Percentiles rank a stretch among this genome's conserved stretches.
These are phyloP conservation scores for Carex kokanica DNA, from an alignment of 176 grass and related monocot species.

Conservation along the genomic window DNA sequence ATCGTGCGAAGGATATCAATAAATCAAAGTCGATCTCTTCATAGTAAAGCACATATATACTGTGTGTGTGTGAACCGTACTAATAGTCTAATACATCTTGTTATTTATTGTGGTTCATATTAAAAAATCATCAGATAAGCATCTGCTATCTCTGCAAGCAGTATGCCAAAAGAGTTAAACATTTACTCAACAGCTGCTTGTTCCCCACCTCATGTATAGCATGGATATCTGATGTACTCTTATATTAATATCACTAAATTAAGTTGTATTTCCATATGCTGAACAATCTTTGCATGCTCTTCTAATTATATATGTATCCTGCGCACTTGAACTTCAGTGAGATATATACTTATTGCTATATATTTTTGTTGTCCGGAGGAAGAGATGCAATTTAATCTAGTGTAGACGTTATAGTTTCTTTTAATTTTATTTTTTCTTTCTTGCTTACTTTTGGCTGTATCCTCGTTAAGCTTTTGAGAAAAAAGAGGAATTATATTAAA, in stretches of 20 bases:
- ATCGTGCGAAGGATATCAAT: not conserved
- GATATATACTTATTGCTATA: not conserved
- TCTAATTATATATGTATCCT: not conserved
- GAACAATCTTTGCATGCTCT: not conserved
- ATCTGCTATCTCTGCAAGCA: not conserved
- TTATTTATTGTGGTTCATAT: not conserved
- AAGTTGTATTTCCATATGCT: no score
- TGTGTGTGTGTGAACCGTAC: not conserved
- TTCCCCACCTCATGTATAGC: no score
- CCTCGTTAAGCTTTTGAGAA: not conserved
- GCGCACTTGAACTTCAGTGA: not conserved
- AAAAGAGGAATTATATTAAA: no score
- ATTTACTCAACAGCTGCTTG: no score
- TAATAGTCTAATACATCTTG: not conserved
- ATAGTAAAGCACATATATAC: not conserved
- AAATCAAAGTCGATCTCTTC: not conserved
- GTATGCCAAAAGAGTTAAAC: not conserved
- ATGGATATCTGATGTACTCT: no score
- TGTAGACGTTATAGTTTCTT: not conserved
- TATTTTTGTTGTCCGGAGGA: not conserved
- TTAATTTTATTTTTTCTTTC: not conserved
- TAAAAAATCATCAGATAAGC: not conserved
- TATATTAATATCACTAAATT: no score
- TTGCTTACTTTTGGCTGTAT: not conserved
- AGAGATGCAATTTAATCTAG: not conserved